Evolutionary conservation across 108 stramenopile genomes (phyloP).

Genomic region (Conticribra guillardii): DNA sequence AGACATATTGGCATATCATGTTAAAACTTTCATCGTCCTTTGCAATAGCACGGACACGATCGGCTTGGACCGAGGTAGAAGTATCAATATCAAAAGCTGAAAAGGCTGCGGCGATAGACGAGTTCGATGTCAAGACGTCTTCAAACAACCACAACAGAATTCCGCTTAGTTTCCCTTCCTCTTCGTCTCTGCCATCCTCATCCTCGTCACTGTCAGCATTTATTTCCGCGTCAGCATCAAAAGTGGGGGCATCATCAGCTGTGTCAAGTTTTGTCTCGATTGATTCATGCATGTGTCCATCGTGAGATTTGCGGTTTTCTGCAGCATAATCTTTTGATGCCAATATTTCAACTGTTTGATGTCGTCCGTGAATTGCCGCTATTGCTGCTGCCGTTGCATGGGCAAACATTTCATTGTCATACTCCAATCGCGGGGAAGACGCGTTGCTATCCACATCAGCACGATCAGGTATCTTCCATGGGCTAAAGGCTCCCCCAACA

Average conservation of each 20-base stretch:
- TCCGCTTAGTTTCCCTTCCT: constrained; percentile 27
- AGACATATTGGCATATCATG: constrained; percentile 53
- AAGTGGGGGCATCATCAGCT: neutral
- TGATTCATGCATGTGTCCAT: no score
- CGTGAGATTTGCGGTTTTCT: no score
- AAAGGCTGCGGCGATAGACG: constrained; percentile 35
- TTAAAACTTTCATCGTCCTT: constrained; percentile 65
- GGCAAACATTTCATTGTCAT: constrained; percentile 25
- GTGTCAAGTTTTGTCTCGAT: no score
- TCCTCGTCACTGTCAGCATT: neutral
- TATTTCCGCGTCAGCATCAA: neutral
- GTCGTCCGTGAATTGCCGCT: constrained; percentile 7
- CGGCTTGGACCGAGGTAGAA: constrained; percentile 42
- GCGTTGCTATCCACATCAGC: constrained; percentile 39
- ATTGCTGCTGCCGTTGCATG: constrained; percentile 28
- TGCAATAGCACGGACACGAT: constrained; percentile 40
- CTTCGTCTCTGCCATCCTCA: neutral
- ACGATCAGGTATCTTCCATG: constrained; percentile 53
- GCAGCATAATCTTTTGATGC: no score
- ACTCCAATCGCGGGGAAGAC: constrained; percentile 22
- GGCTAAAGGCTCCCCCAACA: constrained; percentile 54
- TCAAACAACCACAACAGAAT: constrained; percentile 45
- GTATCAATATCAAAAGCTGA: constrained; percentile 51
- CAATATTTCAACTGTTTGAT: neutral
- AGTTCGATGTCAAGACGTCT: constrained; percentile 39